Base-by-base conservation (phyloP, 768 basidiomycete species). In the Hygrocybe punicea region DNA sequence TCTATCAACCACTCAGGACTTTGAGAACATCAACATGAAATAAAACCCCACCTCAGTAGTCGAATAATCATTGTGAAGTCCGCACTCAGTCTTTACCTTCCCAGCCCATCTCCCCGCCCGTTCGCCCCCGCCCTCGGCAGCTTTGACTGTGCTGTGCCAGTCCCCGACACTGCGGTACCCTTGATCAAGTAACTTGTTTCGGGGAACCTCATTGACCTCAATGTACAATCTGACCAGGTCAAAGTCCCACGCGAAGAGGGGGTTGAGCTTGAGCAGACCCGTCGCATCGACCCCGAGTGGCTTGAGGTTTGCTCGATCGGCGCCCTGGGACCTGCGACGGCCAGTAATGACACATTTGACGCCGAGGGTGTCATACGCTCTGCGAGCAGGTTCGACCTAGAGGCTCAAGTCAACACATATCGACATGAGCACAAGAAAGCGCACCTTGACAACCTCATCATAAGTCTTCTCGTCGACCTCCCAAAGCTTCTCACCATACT, bases 111-210 rank as follows among this genome's bases (percentile, higher is more conserved):
- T 76, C 1, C 96, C 96, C 2, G 88, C 85, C 23, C 97, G 82
- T 73, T 99, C 97, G 58, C 91, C 91, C 40, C 88, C 82, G 0
- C 82, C 86, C 58, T 85, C 86, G 63, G 71, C 79, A 13, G 79
- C 78, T 70, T 83, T 83, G n/a, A 70, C 71, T 0, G 97, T 99
- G 60, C 92, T 95, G 73, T 99, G 97, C 91, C 95, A 96, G 72
- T 99, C 97, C 3, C 97, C 97, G 60, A 99, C 85, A 67, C 91
- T 93, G 64, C 86, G 88, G 77, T 98, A 99, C 3, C 97, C 97
- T 68, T 93, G 84, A 58, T 84, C 84, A 39, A 99, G 81, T 4
- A 99, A 79, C 58, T 81, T 84, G 76, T 99, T 98, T 59, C 84
- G 83, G 2, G 95, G 95, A 1, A 98, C 94, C 45, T 83, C 73